Evolutionary conservation across 1,284 basidiomycete genomes (phyloP).

Genomic region (Leccinum colubrinum): DNA sequence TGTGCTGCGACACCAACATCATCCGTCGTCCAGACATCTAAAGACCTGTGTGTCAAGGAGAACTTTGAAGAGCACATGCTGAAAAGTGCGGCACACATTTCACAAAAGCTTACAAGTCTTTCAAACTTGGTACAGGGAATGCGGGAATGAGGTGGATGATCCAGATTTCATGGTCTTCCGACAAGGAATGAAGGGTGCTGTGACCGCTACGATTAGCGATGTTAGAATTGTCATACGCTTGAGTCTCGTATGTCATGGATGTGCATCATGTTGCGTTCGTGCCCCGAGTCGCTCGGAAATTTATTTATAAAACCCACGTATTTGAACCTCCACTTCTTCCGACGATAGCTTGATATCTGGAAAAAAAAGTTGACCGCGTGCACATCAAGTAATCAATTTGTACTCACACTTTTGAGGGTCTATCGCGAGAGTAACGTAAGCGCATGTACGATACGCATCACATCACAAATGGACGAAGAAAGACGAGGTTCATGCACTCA

Average conservation of each 20-base stretch:
- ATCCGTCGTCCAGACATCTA: background rate
- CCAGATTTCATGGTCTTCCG: background rate
- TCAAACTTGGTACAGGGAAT: background rate
- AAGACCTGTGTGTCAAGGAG: background rate
- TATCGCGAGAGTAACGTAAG: conserved; percentile 27
- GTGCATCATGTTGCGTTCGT: background rate
- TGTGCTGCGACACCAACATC: background rate
- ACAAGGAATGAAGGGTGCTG: background rate
- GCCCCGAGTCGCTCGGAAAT: background rate
- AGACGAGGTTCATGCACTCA: conserved; percentile 26
- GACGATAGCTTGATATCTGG: conserved; percentile 76
- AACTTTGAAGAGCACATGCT: background rate
- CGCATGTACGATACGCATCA: background rate
- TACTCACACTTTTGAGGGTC: conserved; percentile 79
- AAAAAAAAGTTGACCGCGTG: conserved; percentile 8
- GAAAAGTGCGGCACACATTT: background rate
- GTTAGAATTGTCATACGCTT: background rate
- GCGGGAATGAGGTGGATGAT: background rate
- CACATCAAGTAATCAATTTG: conserved; percentile 1
- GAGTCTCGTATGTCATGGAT: background rate
- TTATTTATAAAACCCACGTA: conserved; percentile 56
- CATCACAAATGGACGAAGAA: background rate
- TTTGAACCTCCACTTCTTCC: conserved; percentile 70
- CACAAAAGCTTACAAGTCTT: background rate
- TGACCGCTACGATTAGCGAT: background rate